Evolutionary conservation across 192 early-diverging fungal genomes (phyloP).

Genomic region (Rhizophagus clarus): DNA sequence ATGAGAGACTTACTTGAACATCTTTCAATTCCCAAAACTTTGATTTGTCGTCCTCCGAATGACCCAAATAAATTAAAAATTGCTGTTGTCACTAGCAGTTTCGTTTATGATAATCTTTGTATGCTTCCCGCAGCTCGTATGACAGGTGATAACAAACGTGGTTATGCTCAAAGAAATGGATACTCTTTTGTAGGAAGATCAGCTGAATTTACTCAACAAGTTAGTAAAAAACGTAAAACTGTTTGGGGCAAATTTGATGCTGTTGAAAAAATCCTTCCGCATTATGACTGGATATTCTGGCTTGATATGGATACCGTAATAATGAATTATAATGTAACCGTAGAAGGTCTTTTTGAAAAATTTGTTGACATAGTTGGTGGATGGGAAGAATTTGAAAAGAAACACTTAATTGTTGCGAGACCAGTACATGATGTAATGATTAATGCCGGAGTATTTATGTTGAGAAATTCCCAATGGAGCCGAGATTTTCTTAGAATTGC

Average conservation of each 20-base stretch:
- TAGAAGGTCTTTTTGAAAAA: conserved; percentile 46
- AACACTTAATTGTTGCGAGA: conserved; percentile 52
- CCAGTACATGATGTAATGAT: conserved; percentile 53
- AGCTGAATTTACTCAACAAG: conserved; percentile 56
- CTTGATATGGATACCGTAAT: conserved; percentile 65
- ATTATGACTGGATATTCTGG: conserved; percentile 66
- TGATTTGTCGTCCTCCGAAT: conserved; percentile 34
- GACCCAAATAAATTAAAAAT: conserved; percentile 36
- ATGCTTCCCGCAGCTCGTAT: conserved; percentile 53
- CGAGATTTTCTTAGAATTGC: conserved; percentile 48
- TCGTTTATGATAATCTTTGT: conserved; percentile 54
- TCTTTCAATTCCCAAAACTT: conserved; percentile 32
- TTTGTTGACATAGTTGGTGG: conserved; percentile 38
- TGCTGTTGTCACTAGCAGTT: conserved; percentile 57
- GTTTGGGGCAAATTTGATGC: conserved; percentile 65
- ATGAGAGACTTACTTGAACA: conserved; percentile 42
- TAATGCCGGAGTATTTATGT: conserved; percentile 62
- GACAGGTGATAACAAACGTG: conserved; percentile 56
- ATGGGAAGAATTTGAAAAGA: conserved; percentile 37
- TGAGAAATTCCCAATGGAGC: conserved; percentile 59
- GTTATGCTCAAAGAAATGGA: conserved; percentile 51
- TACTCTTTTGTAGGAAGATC: conserved; percentile 61
- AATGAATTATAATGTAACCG: conserved; percentile 44
- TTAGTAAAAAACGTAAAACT: conserved; percentile 44
- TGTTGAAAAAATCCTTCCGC: conserved; percentile 55